phyloP scores from a whole-genome alignment of 2,329 filamentous ascomycete genomes.

The Fusarium nisikadoi region DNA sequence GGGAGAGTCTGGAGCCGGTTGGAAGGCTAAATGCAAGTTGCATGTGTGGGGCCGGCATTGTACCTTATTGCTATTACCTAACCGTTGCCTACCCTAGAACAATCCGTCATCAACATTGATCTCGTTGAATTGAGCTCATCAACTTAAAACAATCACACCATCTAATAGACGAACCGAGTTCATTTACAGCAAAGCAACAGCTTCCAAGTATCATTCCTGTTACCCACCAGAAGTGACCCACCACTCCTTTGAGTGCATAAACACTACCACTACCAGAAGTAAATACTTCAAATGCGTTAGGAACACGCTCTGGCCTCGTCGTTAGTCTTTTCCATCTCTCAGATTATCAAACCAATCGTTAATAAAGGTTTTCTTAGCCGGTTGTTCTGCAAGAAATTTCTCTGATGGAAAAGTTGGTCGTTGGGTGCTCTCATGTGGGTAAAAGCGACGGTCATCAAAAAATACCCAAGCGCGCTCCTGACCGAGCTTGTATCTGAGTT shows the following conservation, averaged over 20 bases:
- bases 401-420: not conserved
- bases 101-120: too few species aligned
- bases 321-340: not conserved
- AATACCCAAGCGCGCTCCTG: slow-evolving; percentile 1
- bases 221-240: not conserved
- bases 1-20: not conserved
- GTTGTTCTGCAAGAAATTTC: not conserved
- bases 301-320: not conserved
- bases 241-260: not conserved
- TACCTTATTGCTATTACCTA: not conserved
- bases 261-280: not conserved
- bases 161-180: too few species aligned
- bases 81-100: not conserved
- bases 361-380: not conserved
- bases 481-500: not conserved
- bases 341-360: not conserved
- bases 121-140: too few species aligned
- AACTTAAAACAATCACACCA: too few species aligned
- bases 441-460: not conserved
- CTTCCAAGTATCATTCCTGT: not conserved
- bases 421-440: not conserved
- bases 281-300: too few species aligned
- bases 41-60: not conserved
- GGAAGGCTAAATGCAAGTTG: not conserved
- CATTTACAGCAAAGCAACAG: too few species aligned